A percentile compares a stretch with the other conserved stretches of the same genome.
Evolutionary conservation across 306 rosid species (phyloP).

Genomic region (Neltuma alba): DNA sequence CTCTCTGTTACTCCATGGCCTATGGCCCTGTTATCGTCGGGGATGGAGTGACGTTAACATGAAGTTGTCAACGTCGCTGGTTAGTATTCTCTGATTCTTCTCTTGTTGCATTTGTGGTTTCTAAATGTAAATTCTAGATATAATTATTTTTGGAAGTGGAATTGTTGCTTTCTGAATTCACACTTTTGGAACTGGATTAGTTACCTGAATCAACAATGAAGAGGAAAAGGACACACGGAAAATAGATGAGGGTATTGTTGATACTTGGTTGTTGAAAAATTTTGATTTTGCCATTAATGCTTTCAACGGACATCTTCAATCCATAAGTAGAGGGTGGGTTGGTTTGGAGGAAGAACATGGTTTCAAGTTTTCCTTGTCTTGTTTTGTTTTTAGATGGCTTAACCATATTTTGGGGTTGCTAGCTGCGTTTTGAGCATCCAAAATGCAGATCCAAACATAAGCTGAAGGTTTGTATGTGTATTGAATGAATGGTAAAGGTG

Average conservation of each 20-base stretch:
- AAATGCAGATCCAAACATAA: background rate
- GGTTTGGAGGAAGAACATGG: too few relatives aligned
- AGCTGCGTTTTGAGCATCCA: background rate
- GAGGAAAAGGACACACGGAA: too few relatives aligned
- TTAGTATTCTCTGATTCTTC: background rate
- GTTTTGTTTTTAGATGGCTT: background rate
- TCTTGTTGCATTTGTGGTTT: background rate
- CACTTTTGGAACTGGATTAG: too few relatives aligned
- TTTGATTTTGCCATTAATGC: too few relatives aligned
- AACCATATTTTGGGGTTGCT: background rate
- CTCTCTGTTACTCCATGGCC: background rate
- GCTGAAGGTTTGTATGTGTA: background rate
- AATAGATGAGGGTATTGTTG: too few relatives aligned
- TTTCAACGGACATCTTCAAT: too few relatives aligned
- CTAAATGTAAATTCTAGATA: background rate
- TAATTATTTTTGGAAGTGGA: background rate
- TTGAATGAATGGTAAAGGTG: background rate
- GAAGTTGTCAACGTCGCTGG: background rate
- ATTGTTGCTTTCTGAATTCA: too few relatives aligned
- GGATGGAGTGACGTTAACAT: background rate
- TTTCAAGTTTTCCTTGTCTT: background rate
- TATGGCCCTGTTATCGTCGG: background rate
- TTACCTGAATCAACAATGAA: too few relatives aligned
- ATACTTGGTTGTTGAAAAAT: too few relatives aligned
- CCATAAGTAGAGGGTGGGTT: too few relatives aligned